These are phyloP conservation scores for Leptographium flavum DNA, from an alignment of 2,329 filamentous ascomycete species.

Conservation along the genomic window DNA sequence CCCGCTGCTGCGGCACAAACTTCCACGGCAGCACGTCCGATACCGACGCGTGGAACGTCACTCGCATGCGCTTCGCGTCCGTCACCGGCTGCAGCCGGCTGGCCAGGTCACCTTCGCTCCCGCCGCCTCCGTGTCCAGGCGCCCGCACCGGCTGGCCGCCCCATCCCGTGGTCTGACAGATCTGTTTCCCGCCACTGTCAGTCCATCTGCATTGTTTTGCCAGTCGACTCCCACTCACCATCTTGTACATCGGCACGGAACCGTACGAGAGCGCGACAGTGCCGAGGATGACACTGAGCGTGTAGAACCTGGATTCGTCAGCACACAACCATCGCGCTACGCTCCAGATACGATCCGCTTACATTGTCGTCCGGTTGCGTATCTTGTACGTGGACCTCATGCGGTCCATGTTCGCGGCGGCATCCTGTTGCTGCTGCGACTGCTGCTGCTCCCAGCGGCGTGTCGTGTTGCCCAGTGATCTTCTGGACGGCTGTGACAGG, in stretches of 20 bases:
- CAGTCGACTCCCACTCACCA: constrained; percentile 34
- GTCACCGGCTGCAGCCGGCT: constrained; percentile 68
- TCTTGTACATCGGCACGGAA: constrained; percentile 77
- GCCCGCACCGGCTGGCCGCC: constrained; percentile 84
- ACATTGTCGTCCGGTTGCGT: constrained; percentile 56
- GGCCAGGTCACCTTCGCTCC: constrained; percentile 49
- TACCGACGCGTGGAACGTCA: constrained; percentile 91
- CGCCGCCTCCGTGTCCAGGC: constrained; percentile 43
- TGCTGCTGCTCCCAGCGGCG: not conserved
- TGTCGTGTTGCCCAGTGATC: not conserved
- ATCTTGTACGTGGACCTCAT: constrained; percentile 48
- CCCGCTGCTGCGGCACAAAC: constrained; percentile 89
- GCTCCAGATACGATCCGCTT: constrained; percentile 13
- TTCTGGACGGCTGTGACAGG: not conserved
- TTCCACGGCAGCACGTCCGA: constrained; percentile 96
- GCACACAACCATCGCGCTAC: not conserved
- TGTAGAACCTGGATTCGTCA: constrained; percentile 31
- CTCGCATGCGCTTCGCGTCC: constrained; percentile 69
- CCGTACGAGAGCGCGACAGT: constrained; percentile 72
- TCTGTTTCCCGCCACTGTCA: constrained; percentile 27
- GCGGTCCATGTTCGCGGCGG: constrained; percentile 45
- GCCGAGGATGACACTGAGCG: constrained; percentile 61
- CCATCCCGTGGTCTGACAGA: constrained; percentile 80
- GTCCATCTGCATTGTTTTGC: not conserved
- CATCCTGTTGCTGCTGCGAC: not conserved